Percentiles rank a stretch among this genome's conserved stretches.
phyloP scores from a whole-genome alignment of 805 yeast species.

The Starmerella apicola region DNA sequence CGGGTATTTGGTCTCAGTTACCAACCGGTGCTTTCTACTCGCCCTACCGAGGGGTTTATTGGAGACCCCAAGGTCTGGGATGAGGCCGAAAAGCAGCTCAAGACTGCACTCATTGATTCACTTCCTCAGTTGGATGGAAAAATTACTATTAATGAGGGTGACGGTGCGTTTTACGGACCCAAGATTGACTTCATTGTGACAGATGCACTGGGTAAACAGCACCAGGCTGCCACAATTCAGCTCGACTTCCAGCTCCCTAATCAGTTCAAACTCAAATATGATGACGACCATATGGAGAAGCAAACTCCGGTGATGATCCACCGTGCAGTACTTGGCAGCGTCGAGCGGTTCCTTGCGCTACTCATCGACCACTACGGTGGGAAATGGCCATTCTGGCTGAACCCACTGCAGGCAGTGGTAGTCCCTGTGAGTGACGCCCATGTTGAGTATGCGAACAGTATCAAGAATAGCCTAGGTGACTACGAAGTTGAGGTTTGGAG shows the following conservation, averaged over 20 bases:
- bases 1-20: conserved; percentile 52
- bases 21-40: conserved; percentile 63
- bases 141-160: conserved; percentile 76
- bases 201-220: conserved; percentile 69
- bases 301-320: conserved; percentile 88
- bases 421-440: conserved; percentile 60
- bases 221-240: conserved; percentile 93
- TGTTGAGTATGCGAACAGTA: conserved; percentile 38
- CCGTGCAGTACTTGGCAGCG: conserved; percentile 88
- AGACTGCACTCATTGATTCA: conserved; percentile 41
- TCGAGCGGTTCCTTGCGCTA: conserved; percentile 85
- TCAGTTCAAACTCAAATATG: conserved; percentile 63
- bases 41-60: conserved; percentile 62
- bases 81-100: conserved; percentile 59
- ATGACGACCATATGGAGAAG: conserved; percentile 32
- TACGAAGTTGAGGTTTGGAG: conserved; percentile 60
- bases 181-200: conserved; percentile 77
- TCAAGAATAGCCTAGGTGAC: conserved; percentile 45
- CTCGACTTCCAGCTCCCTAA: conserved; percentile 89
- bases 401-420: conserved; percentile 78
- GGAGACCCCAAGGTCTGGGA: conserved; percentile 76
- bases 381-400: conserved; percentile 96
- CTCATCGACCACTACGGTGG: conserved; percentile 83
- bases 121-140: conserved; percentile 38
- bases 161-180: conserved; percentile 68